Evolutionary conservation across 2,329 filamentous ascomycete genomes (phyloP).

Genomic region (Nannizziopsis barbatae): DNA sequence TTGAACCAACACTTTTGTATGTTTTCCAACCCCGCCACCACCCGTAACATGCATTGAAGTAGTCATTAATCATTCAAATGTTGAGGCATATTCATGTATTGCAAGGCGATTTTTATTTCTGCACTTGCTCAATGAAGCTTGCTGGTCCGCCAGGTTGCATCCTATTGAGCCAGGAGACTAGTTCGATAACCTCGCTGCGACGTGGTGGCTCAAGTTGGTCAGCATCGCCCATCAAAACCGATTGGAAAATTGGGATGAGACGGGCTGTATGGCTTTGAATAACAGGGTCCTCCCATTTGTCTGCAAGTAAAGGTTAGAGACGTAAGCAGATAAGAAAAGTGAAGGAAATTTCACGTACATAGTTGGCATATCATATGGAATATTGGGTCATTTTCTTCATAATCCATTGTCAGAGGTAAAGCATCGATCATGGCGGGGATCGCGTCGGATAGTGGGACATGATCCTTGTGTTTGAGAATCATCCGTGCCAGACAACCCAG

Average conservation of each 20-base stretch:
- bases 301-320: constrained; percentile 17
- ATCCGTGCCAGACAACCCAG: constrained; percentile 84
- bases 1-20: no score
- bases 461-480: constrained; percentile 79
- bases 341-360: constrained; percentile 47
- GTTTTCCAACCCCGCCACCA: no score
- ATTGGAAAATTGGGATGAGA: constrained; percentile 38
- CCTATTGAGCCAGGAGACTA: constrained; percentile 40
- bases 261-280: constrained; percentile 37
- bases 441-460: constrained; percentile 67
- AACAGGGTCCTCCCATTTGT: constrained; percentile 39
- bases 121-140: constrained; percentile 25
- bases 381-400: constrained; percentile 89
- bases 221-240: constrained; percentile 35
- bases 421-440: constrained; percentile 68
- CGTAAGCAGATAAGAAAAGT: not conserved
- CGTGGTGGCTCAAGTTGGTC: constrained; percentile 41
- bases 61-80: no score
- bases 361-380: constrained; percentile 83
- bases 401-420: constrained; percentile 84
- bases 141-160: constrained; percentile 33
- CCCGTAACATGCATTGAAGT: no score
- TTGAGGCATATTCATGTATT: no score
- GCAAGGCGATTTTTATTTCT: constrained; percentile 6
- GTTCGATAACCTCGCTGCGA: constrained; percentile 36